A percentile compares a stretch with the other conserved stretches of the same genome.
phyloP scores from a whole-genome alignment of 78 protist genomes.

The Dictyostelium brefeldianum region DNA sequence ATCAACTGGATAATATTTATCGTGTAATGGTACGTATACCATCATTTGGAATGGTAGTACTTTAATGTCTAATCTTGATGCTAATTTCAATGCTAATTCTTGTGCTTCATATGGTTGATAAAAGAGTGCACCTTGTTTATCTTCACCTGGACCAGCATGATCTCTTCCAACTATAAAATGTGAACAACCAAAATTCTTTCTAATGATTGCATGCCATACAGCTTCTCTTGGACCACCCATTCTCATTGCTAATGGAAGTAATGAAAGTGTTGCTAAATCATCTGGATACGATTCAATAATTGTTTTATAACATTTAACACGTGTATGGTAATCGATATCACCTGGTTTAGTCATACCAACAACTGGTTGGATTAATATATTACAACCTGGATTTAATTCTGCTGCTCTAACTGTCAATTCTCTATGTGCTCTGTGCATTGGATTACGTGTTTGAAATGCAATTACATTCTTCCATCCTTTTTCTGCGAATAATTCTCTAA shows the following conservation, averaged over 20 bases:
- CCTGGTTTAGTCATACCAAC: constrained; percentile 96
- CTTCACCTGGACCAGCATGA: constrained; percentile 95
- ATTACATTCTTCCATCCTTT: constrained; percentile 83
- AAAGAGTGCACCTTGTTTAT: constrained; percentile 86
- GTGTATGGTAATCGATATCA: constrained; percentile 93
- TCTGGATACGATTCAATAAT: constrained; percentile 83
- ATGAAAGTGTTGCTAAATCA: constrained; percentile 54
- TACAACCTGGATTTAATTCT: constrained; percentile 75
- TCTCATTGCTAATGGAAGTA: constrained; percentile 86
- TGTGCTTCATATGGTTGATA: constrained; percentile 95
- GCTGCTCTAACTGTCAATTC: constrained; percentile 83
- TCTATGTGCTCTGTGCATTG: constrained; percentile 95
- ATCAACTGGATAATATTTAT: constrained; percentile 79
- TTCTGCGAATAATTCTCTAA: constrained; percentile 83
- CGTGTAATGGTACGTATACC: constrained; percentile 85
- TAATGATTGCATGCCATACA: constrained; percentile 95
- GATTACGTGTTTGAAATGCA: constrained; percentile 97
- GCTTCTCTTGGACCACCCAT: constrained; percentile 98
- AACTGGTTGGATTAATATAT: constrained; percentile 94
- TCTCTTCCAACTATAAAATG: constrained; percentile 98
- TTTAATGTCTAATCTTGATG: constrained; percentile 86
- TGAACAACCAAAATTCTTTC: constrained; percentile 97
- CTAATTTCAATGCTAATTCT: constrained; percentile 86
- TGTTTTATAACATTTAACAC: constrained; percentile 92
- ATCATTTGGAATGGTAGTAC: constrained; percentile 94